Percentiles rank a stretch among this genome's conserved stretches.
These are phyloP conservation scores for Arachis monticola DNA, from an alignment of 331 rosid species.

Conservation along the genomic window DNA sequence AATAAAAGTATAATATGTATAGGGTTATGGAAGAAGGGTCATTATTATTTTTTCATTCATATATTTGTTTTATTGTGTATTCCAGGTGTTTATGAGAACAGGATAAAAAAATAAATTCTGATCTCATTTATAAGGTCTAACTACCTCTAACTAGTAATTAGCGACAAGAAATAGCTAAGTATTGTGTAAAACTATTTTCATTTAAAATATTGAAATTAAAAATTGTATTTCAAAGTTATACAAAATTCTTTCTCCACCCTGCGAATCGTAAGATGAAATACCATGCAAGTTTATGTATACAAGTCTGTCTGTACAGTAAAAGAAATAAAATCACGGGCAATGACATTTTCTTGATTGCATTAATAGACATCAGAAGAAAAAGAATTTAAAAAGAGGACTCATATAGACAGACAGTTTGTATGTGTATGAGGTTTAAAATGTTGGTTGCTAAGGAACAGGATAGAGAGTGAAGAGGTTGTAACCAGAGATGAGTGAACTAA, in stretches of 20 bases:
- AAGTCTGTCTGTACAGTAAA: constrained; percentile 42
- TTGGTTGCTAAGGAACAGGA: constrained; percentile 33
- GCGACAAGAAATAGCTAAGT: too few relatives aligned
- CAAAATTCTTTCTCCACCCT: constrained; percentile 26
- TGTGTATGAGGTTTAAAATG: constrained; percentile 36
- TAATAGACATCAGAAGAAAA: background rate
- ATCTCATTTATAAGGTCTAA: background rate
- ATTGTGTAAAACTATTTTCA: background rate
- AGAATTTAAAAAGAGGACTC: background rate
- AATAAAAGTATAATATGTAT: too few relatives aligned
- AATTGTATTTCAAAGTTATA: background rate
- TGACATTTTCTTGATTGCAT: constrained; percentile 32
- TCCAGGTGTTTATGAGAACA: background rate
- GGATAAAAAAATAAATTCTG: background rate
- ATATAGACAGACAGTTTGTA: constrained; percentile 3
- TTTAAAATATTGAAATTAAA: background rate
- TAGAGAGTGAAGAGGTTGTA: constrained; percentile 65
- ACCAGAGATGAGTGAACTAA: constrained; percentile 88
- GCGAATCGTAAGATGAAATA: constrained; percentile 6
- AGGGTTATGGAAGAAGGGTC: too few relatives aligned
- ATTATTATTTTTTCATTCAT: background rate
- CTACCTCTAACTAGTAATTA: background rate
- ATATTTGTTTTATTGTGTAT: background rate
- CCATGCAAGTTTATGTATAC: constrained; percentile 29
- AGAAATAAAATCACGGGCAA: background rate